phyloP scores from a whole-genome alignment of 2,329 filamentous ascomycete species.

The Elsinoe australis region DNA sequence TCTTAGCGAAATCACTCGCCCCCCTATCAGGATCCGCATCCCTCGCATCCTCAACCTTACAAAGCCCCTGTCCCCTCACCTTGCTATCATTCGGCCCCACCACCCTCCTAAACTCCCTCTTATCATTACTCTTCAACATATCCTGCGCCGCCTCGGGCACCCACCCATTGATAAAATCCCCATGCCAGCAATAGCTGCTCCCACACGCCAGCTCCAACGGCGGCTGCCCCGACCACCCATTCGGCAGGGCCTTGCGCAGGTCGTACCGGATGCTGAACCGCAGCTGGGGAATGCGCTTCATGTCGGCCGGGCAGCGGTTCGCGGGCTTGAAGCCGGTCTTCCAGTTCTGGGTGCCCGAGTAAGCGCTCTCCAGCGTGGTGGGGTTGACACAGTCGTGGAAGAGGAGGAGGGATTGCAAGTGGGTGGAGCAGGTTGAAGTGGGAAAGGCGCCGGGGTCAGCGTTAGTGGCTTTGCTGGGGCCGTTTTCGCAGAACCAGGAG shows the following conservation, averaged over 20 bases:
- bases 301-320: slow-evolving; percentile 37
- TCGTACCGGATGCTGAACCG: slow-evolving; percentile 45
- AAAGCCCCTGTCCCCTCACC: slow-evolving; percentile 28
- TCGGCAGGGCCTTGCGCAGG: slow-evolving; percentile 36
- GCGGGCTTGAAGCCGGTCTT: slow-evolving; percentile 26
- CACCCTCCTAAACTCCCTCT: slow-evolving; percentile 34
- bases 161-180: slow-evolving; percentile 46
- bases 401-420: slow-evolving; percentile 40
- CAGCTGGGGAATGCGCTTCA: slow-evolving; percentile 42
- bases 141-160: slow-evolving; percentile 35
- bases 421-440: slow-evolving; percentile 35
- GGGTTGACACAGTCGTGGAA: slow-evolving; percentile 41
- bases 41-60: slow-evolving; percentile 30
- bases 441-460: slow-evolving; percentile 27
- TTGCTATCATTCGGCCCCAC: slow-evolving; percentile 25
- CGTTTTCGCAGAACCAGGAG: slow-evolving; percentile 34
- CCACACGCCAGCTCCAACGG: slow-evolving; percentile 41
- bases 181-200: slow-evolving; percentile 38
- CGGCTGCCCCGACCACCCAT: slow-evolving; percentile 40
- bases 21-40: slow-evolving; percentile 39
- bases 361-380: slow-evolving; percentile 30
- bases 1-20: slow-evolving; percentile 37
- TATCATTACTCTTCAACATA: slow-evolving; percentile 35
- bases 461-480: slow-evolving; percentile 8
- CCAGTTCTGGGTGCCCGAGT: slow-evolving; percentile 22